Evolutionary conservation across 2,329 filamentous ascomycete species (phyloP).

Genomic region (Aureobasidium zeae): DNA sequence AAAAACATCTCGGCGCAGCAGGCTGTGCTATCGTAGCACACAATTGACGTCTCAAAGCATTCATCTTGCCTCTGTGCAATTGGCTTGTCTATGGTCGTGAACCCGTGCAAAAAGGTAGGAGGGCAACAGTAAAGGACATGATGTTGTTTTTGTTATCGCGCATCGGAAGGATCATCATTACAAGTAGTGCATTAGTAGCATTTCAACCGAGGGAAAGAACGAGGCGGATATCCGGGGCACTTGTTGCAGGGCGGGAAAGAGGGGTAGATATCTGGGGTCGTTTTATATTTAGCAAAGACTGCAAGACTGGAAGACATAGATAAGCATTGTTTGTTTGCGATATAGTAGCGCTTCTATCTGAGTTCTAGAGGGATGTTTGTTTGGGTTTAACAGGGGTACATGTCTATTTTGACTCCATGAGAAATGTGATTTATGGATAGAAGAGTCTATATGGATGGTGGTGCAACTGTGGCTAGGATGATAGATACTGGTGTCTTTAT

Average conservation of each 20-base stretch:
- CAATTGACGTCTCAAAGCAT: constrained; percentile 16
- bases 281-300: too few species aligned
- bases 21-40: constrained; percentile 18
- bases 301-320: too few species aligned
- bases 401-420: too few species aligned
- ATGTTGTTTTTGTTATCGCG: constrained; percentile 1
- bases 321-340: too few species aligned
- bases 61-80: constrained; percentile 1
- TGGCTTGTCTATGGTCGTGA: neutral
- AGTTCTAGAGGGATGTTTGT: too few species aligned
- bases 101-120: neutral
- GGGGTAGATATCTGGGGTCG: too few species aligned
- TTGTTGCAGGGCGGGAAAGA: constrained; percentile 8
- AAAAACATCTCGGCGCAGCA: constrained; percentile 34
- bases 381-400: too few species aligned
- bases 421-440: too few species aligned
- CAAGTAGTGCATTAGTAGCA: neutral
- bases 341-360: too few species aligned
- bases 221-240: constrained; percentile 11
- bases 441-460: too few species aligned
- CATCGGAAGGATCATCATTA: neutral
- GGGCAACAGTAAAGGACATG: neutral
- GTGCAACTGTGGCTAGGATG: too few species aligned
- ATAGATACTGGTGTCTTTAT: too few species aligned
- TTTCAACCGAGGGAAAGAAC: constrained; percentile 1